These are phyloP conservation scores for Chenopodium quinoa DNA, from an alignment of 148 eudicot species.

Conservation along the genomic window DNA sequence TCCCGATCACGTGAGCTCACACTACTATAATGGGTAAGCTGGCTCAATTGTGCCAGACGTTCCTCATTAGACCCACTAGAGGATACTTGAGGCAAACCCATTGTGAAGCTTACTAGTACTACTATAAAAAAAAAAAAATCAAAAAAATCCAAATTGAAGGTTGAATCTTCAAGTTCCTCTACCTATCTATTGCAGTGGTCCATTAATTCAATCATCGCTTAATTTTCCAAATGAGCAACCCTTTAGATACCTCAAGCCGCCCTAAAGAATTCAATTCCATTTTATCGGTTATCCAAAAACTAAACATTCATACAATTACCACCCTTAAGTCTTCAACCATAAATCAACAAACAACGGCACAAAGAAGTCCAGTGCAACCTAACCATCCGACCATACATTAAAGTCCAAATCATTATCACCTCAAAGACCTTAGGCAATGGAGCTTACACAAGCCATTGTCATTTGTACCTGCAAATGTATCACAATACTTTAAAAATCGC, in stretches of 20 bases:
- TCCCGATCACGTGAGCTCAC: slow-evolving; percentile 36
- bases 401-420: slow-evolving; percentile 28
- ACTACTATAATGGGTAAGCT: slow-evolving; percentile 23
- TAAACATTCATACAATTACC: not conserved
- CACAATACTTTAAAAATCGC: not conserved
- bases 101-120: slow-evolving; percentile 27
- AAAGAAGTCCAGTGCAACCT: slow-evolving; percentile 20
- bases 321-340: slow-evolving; percentile 18
- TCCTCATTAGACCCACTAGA: slow-evolving; percentile 36
- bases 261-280: not conserved
- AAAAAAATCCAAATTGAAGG: not conserved
- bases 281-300: not conserved
- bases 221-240: slow-evolving; percentile 10
- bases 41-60: slow-evolving; percentile 25
- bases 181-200: not conserved
- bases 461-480: slow-evolving; percentile 22
- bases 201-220: slow-evolving; percentile 1
- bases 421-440: slow-evolving; percentile 15
- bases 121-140: not conserved
- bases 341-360: slow-evolving; percentile 15
- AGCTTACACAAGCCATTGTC: slow-evolving; percentile 21
- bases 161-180: slow-evolving; percentile 2
- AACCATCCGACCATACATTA: slow-evolving; percentile 18
- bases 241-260: not conserved
- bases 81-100: slow-evolving; percentile 77